Conservation (phyloP, 2,329 filamentous ascomycete species). For the Diaporthe nobilis region DNA sequence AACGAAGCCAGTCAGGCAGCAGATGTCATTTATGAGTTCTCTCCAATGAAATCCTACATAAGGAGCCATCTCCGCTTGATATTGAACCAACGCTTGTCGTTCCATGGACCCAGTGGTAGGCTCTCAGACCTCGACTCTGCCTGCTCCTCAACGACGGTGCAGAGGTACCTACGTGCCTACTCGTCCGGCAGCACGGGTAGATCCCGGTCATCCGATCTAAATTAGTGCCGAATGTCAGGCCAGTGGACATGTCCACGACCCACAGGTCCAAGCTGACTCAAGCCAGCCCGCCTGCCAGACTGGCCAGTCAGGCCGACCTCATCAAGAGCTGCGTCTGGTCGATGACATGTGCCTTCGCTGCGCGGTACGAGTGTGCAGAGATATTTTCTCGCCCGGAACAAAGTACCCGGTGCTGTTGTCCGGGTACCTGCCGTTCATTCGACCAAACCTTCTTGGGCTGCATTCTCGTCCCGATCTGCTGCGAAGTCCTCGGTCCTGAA, state of each 20-base stretch:
- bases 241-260: conserved; percentile 17
- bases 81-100: not conserved
- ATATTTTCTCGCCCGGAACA: not conserved
- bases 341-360: conserved; percentile 9
- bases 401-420: not conserved
- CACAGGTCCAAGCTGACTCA: conserved; percentile 29
- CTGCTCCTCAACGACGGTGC: not conserved
- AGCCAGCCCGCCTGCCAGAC: not conserved
- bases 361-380: not conserved
- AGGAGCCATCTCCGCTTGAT: not conserved
- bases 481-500: not conserved
- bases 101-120: too few relatives aligned
- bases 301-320: conserved; percentile 4
- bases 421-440: conserved; percentile 1
- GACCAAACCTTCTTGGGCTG: conserved; percentile 17
- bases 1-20: not conserved
- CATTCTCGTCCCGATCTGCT: conserved; percentile 27
- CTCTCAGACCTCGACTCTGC: not conserved
- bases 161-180: conserved; percentile 1
- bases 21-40: too few relatives aligned
- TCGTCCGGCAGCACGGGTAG: conserved; percentile 31
- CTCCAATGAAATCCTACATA: not conserved
- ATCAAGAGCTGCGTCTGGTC: conserved; percentile 17
- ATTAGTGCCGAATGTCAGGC: conserved; percentile 33
- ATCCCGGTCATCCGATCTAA: conserved; percentile 32